Evolutionary conservation across 2,329 filamentous ascomycete species (phyloP).

Genomic region (Escovopsis sp.): DNA sequence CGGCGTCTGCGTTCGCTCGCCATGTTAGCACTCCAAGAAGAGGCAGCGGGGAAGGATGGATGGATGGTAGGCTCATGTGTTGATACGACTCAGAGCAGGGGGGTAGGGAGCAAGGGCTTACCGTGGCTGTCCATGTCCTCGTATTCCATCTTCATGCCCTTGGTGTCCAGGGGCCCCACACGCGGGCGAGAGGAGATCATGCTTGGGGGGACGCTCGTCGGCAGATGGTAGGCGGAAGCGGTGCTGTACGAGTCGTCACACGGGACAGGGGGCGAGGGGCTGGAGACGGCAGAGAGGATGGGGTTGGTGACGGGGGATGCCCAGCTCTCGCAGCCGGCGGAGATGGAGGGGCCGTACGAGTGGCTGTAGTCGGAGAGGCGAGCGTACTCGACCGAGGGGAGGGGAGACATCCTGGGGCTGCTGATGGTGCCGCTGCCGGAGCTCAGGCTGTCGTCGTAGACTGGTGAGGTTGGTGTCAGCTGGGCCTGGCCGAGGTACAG

Average conservation of each 20-base stretch:
- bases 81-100: no score
- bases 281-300: slow-evolving; percentile 33
- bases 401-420: slow-evolving; percentile 29
- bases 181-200: slow-evolving; percentile 20
- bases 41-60: not conserved
- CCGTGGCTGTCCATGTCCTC: slow-evolving; percentile 21
- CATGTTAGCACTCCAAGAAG: slow-evolving; percentile 13
- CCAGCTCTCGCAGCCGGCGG: slow-evolving; percentile 32
- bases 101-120: slow-evolving; percentile 10
- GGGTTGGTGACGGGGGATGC: slow-evolving; percentile 27
- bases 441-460: slow-evolving; percentile 27
- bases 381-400: slow-evolving; percentile 29
- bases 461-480: slow-evolving; percentile 15
- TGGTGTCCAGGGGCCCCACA: slow-evolving; percentile 9
- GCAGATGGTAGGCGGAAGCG: slow-evolving; percentile 23
- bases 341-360: slow-evolving; percentile 17
- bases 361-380: slow-evolving; percentile 26
- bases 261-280: slow-evolving; percentile 32
- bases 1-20: slow-evolving; percentile 16
- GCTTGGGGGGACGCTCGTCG: slow-evolving; percentile 30
- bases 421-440: slow-evolving; percentile 23
- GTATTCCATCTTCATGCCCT: slow-evolving; percentile 25
- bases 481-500: slow-evolving; percentile 4
- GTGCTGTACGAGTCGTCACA: slow-evolving; percentile 32
- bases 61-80: slow-evolving; percentile 1